Base-by-base conservation (phyloP, 208 protist species). In the Leishmania lainsoni region DNA sequence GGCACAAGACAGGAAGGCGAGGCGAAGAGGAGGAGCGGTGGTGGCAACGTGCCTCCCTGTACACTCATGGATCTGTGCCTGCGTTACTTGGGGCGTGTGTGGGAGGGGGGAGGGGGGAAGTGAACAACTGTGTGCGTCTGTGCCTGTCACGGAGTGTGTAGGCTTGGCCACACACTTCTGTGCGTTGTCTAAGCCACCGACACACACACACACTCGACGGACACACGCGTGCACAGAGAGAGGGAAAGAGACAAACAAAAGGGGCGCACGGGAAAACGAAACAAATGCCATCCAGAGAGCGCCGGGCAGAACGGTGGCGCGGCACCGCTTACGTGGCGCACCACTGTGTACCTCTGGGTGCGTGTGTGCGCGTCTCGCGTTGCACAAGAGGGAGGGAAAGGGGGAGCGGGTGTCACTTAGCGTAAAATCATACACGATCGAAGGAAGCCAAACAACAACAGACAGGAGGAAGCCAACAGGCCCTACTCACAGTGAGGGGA, bases 1-100 rank as follows among this genome's bases (percentile, higher is more conserved):
- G 32, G 69, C 51, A 78, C 70, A 42, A 74, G 61, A 63, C 51
- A 75, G 14, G 26, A 73, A n/a, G 22, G 77, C 20, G 14, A 39
- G 22, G 66, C 6, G 58, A 81, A 20, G 20, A 45, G 22, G 4
- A 6, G 52, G 26, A 48, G 35, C 69, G 3, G 26, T 65, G 59
- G 59, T 12, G 59, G 59, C 29, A n/a, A n/a, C 16, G 59, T 65
- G 59, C 59, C 59, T n/a, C 59, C 59, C 35, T 65, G 59, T 65
- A 65, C 59, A 8, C 20, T 65, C 26, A 65, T 65, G 59, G 26
- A 26, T n/a, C 6, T 10, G 9, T 65, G 59, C 59, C 6, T 2
- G 42, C 42, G 42, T 45, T 45, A 45, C 42, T 45, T 45, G 42
- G 6, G 42, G 4, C 42, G 42, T 61, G 56, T 26, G 56, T 61